phyloP scores from a whole-genome alignment of 2,329 filamentous ascomycete genomes.

The Aureobasidium mangrovei region DNA sequence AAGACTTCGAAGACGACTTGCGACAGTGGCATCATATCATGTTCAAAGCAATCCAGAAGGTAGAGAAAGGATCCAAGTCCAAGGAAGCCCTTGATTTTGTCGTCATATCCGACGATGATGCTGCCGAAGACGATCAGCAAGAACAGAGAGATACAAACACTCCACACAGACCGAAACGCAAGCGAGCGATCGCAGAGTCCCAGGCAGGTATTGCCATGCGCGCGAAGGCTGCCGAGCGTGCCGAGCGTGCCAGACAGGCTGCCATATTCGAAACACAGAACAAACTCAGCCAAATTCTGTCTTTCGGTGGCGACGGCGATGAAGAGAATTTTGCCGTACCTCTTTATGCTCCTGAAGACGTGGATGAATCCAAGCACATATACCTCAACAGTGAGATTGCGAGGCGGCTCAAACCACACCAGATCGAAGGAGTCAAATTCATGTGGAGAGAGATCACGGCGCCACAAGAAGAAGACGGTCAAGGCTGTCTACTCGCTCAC shows the following conservation, averaged over 20 bases:
- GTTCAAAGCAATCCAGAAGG: slow-evolving; percentile 11
- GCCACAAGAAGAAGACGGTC: slow-evolving; percentile 38
- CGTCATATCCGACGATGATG: slow-evolving; percentile 4
- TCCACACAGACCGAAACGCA: slow-evolving; percentile 18
- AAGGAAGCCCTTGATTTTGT: background rate
- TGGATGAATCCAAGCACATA: slow-evolving; percentile 44
- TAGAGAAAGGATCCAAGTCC: background rate
- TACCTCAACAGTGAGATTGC: slow-evolving; percentile 59
- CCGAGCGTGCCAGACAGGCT: background rate
- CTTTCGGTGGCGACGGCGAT: background rate
- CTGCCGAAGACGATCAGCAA: slow-evolving; percentile 16
- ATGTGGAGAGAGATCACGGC: slow-evolving; percentile 78
- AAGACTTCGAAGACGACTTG: background rate
- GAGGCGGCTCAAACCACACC: slow-evolving; percentile 63
- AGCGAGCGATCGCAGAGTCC: slow-evolving; percentile 13
- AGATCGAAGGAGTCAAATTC: slow-evolving; percentile 73
- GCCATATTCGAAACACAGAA: background rate
- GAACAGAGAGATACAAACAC: background rate
- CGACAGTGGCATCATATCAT: background rate
- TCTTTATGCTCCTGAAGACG: background rate
- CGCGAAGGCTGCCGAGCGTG: slow-evolving; percentile 13
- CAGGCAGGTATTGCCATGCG: slow-evolving; percentile 17
- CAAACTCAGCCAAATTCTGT: slow-evolving; percentile 1
- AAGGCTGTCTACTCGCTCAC: slow-evolving; percentile 77
- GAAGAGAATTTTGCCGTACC: background rate